Base-by-base conservation (phyloP, 2,329 filamentous ascomycete genomes). In the Ophiocordyceps polyrhachis-furcata region DNA sequence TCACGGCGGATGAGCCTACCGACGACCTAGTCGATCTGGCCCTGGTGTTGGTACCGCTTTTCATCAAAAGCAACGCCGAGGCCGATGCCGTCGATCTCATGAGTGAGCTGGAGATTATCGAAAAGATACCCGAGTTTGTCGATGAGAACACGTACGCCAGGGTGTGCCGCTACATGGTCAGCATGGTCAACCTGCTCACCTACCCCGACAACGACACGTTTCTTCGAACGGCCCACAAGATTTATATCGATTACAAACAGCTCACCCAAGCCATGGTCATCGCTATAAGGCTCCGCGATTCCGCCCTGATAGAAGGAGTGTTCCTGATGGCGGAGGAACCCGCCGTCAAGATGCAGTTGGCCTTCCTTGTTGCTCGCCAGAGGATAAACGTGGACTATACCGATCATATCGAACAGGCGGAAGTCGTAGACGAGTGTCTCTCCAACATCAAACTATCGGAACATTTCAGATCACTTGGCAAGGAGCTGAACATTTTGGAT, bases 161-260 rank as follows among this genome's bases (percentile, higher is more conserved):
- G 57, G 91, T 95, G 46, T 96, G 91, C 60, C 67, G 98, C 53
- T 98, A 98, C 67, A 94, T 98, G 81, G 86, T 93, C 55, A 93
- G 86, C 69, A 96, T 96, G 84, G 91, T 98, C 53, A 93, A 91
- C 58, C 76, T 98, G 19, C 78, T 98, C 61, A 95, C 91, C 45
- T 96, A 93, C 58, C 91, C 91, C 40, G 91, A 98, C 64, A 95
- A 98, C 63, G 85, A 95, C 59, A 80, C 84, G 55, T 96, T 98
- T 65, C 79, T 98, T 48, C 81, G 79, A 51, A 93, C 89, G 8
- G 88, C 89, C 42, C 91, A 96, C 66, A 75, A 81, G 50, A 93
- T 98, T 58, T 98, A 98, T 67, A 81, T 87, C 54, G 74, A 84
- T 53, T 93, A 95, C 69, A 84, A 91, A 56, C 86, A 95, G 60